Evolutionary conservation across 495 filamentous ascomycete genomes (phyloP).

Genomic region (Aspergillus funiculosus): DNA sequence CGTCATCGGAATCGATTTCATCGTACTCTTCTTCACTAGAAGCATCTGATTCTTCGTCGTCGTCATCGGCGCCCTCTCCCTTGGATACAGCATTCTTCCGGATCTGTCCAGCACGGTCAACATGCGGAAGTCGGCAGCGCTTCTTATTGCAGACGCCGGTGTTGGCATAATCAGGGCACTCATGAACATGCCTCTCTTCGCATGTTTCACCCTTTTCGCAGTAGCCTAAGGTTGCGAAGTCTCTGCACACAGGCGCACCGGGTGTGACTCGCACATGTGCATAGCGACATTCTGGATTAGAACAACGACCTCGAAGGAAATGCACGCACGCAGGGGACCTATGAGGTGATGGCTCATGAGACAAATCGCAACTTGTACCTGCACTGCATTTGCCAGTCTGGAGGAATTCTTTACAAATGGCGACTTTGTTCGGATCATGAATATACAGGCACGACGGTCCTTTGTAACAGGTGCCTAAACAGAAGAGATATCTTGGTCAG

Average conservation of each 20-base stretch:
- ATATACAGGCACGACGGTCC: conserved; percentile 73
- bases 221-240: conserved; percentile 83
- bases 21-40: conserved; percentile 79
- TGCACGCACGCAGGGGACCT: conserved; percentile 83
- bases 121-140: conserved; percentile 79
- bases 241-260: conserved; percentile 72
- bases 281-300: conserved; percentile 84
- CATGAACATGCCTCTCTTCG: conserved; percentile 74
- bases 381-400: conserved; percentile 70
- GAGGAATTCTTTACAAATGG: conserved; percentile 84
- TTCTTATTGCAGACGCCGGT: conserved; percentile 75
- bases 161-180: conserved; percentile 95
- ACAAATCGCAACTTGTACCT: conserved; percentile 84
- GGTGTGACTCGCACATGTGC: conserved; percentile 79
- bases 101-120: conserved; percentile 74
- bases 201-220: conserved; percentile 80
- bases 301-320: conserved; percentile 86
- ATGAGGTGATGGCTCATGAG: conserved; percentile 81
- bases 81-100: conserved; percentile 51
- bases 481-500: conserved; percentile 27
- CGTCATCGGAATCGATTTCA: conserved; percentile 73
- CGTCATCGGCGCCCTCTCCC: conserved; percentile 29
- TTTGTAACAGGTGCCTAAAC: conserved; percentile 72
- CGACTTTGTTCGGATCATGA: conserved; percentile 84
- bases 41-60: conserved; percentile 65